phyloP scores from a whole-genome alignment of 1,284 basidiomycete species.

The Rhodotorula sp. region DNA sequence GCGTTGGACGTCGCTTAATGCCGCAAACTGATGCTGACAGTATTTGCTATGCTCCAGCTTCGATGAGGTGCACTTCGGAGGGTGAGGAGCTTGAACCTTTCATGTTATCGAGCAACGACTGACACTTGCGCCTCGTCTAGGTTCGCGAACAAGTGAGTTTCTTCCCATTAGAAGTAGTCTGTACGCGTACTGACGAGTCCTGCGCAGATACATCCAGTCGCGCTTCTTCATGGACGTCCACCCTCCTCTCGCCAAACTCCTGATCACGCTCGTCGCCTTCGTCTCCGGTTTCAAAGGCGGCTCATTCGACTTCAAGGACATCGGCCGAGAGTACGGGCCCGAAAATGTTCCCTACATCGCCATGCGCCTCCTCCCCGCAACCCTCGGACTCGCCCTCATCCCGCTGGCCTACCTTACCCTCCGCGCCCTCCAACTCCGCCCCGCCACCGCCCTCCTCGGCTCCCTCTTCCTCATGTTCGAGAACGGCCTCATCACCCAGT shows the following conservation, averaged over 20 bases:
- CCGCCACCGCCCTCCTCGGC: conserved; percentile 84
- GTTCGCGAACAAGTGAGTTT: conserved; percentile 37
- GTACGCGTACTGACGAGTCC: conserved; percentile 21
- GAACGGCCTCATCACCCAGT: conserved; percentile 93
- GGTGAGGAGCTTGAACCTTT: conserved; percentile 51
- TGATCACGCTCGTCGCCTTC: conserved; percentile 87
- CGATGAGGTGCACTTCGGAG: conserved; percentile 96
- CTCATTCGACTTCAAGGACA: conserved; percentile 94
- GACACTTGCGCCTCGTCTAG: conserved; percentile 9
- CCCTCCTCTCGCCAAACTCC: conserved; percentile 90
- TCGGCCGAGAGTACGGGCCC: conserved; percentile 70
- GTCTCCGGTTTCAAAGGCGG: conserved; percentile 82
- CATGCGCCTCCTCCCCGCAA: conserved; percentile 89
- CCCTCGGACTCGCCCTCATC: conserved; percentile 83
- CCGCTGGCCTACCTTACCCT: conserved; percentile 92
- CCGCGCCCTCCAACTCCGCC: conserved; percentile 82
- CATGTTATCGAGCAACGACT: background rate
- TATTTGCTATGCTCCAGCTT: conserved; percentile 59
- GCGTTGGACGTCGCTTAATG: background rate
- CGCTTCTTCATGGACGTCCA: conserved; percentile 94
- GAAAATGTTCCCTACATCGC: conserved; percentile 84
- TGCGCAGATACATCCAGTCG: conserved; percentile 85
- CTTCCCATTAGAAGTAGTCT: background rate
- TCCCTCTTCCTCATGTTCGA: conserved; percentile 92
- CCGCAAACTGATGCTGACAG: too few species aligned